A percentile compares a stretch with the other conserved stretches of the same genome.
phyloP scores from a whole-genome alignment of 805 yeast genomes.

The Candida taoyuanica region DNA sequence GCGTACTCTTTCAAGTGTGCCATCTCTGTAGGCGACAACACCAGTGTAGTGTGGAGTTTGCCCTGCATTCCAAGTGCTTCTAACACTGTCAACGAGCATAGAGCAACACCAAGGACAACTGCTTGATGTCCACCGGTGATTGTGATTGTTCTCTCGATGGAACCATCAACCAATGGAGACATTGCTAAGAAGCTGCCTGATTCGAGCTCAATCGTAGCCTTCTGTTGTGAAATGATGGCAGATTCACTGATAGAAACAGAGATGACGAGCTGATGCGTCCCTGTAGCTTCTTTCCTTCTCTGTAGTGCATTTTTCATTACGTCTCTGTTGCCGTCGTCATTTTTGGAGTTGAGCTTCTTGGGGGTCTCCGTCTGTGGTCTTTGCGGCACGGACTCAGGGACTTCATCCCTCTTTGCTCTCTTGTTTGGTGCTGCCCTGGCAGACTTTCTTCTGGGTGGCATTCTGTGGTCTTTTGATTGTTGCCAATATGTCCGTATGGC shows the following conservation, averaged over 20 bases:
- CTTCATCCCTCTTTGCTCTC: slow-evolving; percentile 1
- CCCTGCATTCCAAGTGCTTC: neutral
- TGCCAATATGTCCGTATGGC: no score
- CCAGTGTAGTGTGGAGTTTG: slow-evolving; percentile 1
- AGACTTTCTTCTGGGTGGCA: neutral
- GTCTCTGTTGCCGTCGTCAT: neutral
- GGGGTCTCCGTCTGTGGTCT: slow-evolving; percentile 7
- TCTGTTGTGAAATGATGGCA: no score
- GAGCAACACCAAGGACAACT: slow-evolving; percentile 2
- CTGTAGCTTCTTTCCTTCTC: neutral
- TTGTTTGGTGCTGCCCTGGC: neutral
- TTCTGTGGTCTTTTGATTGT: neutral
- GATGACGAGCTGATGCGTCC: slow-evolving; percentile 4
- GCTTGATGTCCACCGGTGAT: slow-evolving; percentile 10
- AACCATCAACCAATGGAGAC: slow-evolving; percentile 10
- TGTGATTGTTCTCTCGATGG: slow-evolving; percentile 13
- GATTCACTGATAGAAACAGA: slow-evolving; percentile 13
- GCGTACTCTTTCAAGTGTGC: neutral
- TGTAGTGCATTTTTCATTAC: slow-evolving; percentile 1
- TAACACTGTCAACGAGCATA: neutral
- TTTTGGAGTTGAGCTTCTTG: slow-evolving; percentile 1
- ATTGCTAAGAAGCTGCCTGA: slow-evolving; percentile 6
- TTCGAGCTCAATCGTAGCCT: no score
- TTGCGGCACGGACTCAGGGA: neutral
- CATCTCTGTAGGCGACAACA: neutral